Base-by-base conservation (phyloP, 345 rosid species). In the Anastatica hierochuntica region DNA sequence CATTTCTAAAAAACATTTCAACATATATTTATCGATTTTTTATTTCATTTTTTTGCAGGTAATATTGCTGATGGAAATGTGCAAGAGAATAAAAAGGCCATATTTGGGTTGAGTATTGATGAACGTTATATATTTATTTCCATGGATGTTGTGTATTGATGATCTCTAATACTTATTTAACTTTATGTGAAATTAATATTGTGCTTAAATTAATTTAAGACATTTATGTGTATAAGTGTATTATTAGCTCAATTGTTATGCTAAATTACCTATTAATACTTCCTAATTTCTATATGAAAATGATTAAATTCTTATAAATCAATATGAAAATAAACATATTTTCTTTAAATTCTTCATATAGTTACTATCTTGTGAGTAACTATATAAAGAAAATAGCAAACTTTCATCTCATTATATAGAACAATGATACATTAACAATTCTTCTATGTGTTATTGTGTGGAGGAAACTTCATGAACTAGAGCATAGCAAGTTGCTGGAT, bases 401-500 rank as follows among this genome's bases (percentile, higher is more conserved):
- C 13, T 7, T 62, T 43, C 23, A 21, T 61, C 10, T 43, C 57
- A 43, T 41, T 24, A 16, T 12, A 40, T 30, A 49, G 18, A 60
- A 49, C 43, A 15, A 18, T 31, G 26, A 23, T n/a, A 10, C 4
- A 50, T 61, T 0, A 33, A 33, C 37, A 33, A 33, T 37, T 43
- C 52, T 52, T n/a, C n/a, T n/a, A n/a, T n/a, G n/a, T n/a, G n/a
- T n/a, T n/a, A n/a, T 20, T 63, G 24, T 27, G 19, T 53, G 60
- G 48, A 53, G 26, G 7, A 27, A 19, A 10, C 15, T 14, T 27
- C 20, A 57, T 36, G 40, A 18, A 43, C 58, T 38, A 82, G 59
- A 79, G 76, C 60, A 53, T 56, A 3, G 86, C 82, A 14, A 85
- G 74, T 19, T 62, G 72, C n/a, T 64, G 63, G 45, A 84, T 77